Evolutionary conservation across 495 filamentous ascomycete species (phyloP), one percentile per base, ranked within the genome.

Genomic region (Neohortaea acidophila): DNA sequence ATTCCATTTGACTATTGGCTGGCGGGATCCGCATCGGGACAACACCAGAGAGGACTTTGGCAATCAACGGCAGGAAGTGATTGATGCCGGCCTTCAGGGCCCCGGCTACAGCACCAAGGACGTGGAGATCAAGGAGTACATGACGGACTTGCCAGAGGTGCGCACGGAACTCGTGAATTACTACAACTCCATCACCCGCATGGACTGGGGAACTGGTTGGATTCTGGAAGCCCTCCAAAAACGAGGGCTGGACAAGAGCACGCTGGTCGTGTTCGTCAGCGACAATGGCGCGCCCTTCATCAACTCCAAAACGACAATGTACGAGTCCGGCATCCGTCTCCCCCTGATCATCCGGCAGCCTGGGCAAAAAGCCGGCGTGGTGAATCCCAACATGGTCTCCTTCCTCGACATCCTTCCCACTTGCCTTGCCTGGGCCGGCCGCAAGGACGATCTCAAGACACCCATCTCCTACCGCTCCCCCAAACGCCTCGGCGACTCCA

Each of bases 261-360:
- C 64, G 0, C 40, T 66, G 0, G 43, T 67, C 19, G 45, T 67
- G 7, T 63, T 67, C 42, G 38, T 59, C 7, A 65, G 61, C 39
- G 64, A 67, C 33, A 67, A 67, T 35, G 64, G 64, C 0, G 56
- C 63, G 0, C 63, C 64, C 1, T 67, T 67, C 44, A 40, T 66
- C 29, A 67, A 66, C 39, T 66, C 63, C 2, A 67, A 67, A 33
- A 66, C 63, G 5, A 65, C 61, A 0, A 49, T 67, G 2, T 67
- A 64, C 32, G 63, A 67, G 36, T 57, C 64, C 2, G 63, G 64
- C 25, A 47, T 65, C 0, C 53, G 53, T 14, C 50, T 67, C 0
- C 64, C 64, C 3, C 44, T 66, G n/a, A 51, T 66, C 17, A 47
- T 66, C 8, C 52, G 59, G 6, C 38, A 44, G 6, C 62, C 64